Percentiles rank a stretch among this genome's conserved stretches.
Evolutionary conservation across 2,329 filamentous ascomycete species (phyloP).

Genomic region (Colletotrichum siamense): DNA sequence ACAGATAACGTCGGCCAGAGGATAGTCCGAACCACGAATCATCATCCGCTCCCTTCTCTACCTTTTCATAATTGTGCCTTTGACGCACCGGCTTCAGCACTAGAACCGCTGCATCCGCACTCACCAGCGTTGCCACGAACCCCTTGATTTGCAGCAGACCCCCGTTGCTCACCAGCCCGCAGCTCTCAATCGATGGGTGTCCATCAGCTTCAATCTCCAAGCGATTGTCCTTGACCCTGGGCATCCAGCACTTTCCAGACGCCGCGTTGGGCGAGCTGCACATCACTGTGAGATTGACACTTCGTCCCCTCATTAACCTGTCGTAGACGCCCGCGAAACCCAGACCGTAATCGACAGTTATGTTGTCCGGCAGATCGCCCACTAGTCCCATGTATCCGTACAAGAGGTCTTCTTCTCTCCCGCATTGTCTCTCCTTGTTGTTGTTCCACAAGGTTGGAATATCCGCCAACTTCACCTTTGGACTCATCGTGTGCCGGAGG

Average conservation of each 20-base stretch:
- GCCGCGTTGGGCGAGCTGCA: neutral
- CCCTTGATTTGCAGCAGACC: neutral
- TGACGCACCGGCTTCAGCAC: neutral
- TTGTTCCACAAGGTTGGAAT: neutral
- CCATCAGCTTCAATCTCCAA: neutral
- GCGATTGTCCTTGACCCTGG: neutral
- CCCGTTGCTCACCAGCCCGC: neutral
- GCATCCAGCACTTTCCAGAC: neutral
- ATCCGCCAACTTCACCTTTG: neutral
- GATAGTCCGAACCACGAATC: neutral
- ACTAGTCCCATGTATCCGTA: neutral
- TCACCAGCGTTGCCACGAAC: neutral
- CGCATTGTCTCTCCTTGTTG: neutral
- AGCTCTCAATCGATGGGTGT: neutral
- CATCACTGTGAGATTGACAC: neutral
- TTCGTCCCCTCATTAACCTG: neutral
- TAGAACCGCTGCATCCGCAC: neutral
- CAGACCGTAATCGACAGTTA: neutral
- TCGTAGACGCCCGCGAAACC: neutral
- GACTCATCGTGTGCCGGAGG: neutral
- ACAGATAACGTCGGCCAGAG: neutral
- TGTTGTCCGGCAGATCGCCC: neutral
- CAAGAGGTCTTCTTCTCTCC: neutral
- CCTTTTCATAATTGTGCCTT: neutral
- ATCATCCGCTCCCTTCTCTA: neutral